Evolutionary conservation across 2,329 filamentous ascomycete genomes (phyloP).

Genomic region (Aspergillus novofumigatus): DNA sequence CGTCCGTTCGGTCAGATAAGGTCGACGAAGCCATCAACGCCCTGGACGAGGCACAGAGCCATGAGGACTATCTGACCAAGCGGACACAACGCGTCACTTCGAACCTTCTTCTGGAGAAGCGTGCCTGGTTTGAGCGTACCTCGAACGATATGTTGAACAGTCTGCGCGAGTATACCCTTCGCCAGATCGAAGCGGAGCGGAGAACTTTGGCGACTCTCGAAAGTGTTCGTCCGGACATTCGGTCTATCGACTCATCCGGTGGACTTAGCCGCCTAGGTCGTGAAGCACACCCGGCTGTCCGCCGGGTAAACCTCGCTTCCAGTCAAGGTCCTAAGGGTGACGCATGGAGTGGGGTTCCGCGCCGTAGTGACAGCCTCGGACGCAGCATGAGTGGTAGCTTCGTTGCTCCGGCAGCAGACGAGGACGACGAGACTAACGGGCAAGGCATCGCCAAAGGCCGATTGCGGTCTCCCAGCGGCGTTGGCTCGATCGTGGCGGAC

Average conservation of each 20-base stretch:
- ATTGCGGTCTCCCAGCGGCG: conserved; percentile 44
- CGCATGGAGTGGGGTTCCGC: conserved; percentile 90
- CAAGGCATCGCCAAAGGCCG: conserved; percentile 40
- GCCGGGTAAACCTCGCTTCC: conserved; percentile 73
- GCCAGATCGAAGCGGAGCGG: conserved; percentile 92
- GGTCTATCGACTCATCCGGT: conserved; percentile 85
- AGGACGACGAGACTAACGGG: conserved; percentile 53
- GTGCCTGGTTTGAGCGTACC: conserved; percentile 86
- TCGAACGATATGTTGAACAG: conserved; percentile 75
- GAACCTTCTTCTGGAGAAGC: conserved; percentile 82
- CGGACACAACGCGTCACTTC: conserved; percentile 87
- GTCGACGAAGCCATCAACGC: conserved; percentile 94
- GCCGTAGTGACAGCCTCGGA: conserved; percentile 72
- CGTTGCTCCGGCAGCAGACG: conserved; percentile 61
- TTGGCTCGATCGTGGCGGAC: conserved; percentile 47
- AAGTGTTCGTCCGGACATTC: conserved; percentile 85
- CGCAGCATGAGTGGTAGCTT: conserved; percentile 73
- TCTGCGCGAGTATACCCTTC: conserved; percentile 86
- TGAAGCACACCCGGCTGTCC: conserved; percentile 72
- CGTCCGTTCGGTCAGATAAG: conserved; percentile 86
- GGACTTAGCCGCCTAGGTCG: conserved; percentile 85
- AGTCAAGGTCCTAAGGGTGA: conserved; percentile 98
- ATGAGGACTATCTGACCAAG: conserved; percentile 74
- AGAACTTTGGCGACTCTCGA: conserved; percentile 90
- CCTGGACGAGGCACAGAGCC: conserved; percentile 78